Evolutionary conservation across 106 monocot genomes (phyloP).

Genomic region (Allium sativum): DNA sequence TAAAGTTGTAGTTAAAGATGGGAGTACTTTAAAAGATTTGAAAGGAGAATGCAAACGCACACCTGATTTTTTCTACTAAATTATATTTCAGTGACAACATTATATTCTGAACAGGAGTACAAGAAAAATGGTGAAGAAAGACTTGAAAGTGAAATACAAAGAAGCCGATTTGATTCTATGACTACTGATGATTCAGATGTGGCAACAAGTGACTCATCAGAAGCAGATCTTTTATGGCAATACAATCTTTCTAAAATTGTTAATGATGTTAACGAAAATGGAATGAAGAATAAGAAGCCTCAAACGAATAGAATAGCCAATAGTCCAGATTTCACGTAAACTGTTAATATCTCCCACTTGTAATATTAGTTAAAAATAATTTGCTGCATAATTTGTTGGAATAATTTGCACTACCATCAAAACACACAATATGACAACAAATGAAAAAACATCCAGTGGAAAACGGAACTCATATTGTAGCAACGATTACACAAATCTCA

Average conservation of each 20-base stretch:
- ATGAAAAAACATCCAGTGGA: too few species aligned
- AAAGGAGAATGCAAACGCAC: slow-evolving; percentile 21
- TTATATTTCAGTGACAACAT: slow-evolving; percentile 24
- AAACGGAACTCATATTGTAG: too few species aligned
- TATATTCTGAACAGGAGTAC: too few species aligned
- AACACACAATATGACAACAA: too few species aligned
- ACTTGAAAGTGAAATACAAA: slow-evolving; percentile 28
- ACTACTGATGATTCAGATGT: slow-evolving; percentile 59
- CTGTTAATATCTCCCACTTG: neutral
- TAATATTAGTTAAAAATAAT: too few species aligned
- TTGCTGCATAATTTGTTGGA: too few species aligned
- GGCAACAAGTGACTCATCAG: slow-evolving; percentile 85
- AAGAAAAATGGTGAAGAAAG: slow-evolving; percentile 19
- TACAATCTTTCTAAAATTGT: slow-evolving; percentile 33
- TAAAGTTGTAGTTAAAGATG: slow-evolving; percentile 44
- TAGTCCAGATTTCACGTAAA: slow-evolving; percentile 54
- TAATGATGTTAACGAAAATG: slow-evolving; percentile 17
- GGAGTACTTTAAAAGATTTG: slow-evolving; percentile 36
- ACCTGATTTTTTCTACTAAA: slow-evolving; percentile 65
- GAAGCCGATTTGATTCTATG: slow-evolving; percentile 25
- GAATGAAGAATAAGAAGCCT: slow-evolving; percentile 53
- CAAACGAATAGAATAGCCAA: slow-evolving; percentile 30
- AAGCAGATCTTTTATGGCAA: slow-evolving; percentile 65
- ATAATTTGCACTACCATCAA: too few species aligned
- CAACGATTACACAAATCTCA: too few species aligned